Percentiles rank a stretch among this genome's conserved stretches.
phyloP scores from a whole-genome alignment of 1,284 basidiomycete genomes.

The Cystobasidiaceae sp. region DNA sequence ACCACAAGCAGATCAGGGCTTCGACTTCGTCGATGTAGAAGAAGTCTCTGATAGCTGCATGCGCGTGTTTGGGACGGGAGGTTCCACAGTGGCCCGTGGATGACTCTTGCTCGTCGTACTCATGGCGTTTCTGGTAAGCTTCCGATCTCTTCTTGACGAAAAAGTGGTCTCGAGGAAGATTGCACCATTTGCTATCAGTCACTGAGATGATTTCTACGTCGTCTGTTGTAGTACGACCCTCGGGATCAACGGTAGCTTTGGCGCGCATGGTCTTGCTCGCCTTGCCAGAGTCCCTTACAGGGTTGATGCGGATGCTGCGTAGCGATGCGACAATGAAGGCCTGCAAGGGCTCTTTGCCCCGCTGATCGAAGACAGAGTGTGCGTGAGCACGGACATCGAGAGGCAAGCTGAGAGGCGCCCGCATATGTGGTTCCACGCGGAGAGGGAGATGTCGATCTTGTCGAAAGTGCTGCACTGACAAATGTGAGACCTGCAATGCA shows the following conservation, averaged over 20 bases:
- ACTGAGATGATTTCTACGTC: slow-evolving; percentile 31
- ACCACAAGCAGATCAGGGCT: slow-evolving; percentile 45
- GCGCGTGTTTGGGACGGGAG: slow-evolving; percentile 24
- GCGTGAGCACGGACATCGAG: slow-evolving; percentile 61
- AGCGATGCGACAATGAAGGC: slow-evolving; percentile 46
- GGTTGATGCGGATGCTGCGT: slow-evolving; percentile 44
- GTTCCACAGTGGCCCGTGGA: too few species aligned
- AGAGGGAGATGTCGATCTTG: slow-evolving; percentile 52
- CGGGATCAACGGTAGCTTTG: not conserved
- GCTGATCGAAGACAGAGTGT: slow-evolving; percentile 46
- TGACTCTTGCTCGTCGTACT: too few species aligned
- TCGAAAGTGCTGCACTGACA: slow-evolving; percentile 59
- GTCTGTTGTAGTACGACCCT: slow-evolving; percentile 27
- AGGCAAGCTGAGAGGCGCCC: slow-evolving; percentile 54
- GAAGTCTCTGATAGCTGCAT: slow-evolving; percentile 35
- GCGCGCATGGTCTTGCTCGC: slow-evolving; percentile 40
- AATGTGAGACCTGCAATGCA: slow-evolving; percentile 55
- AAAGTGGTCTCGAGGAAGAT: slow-evolving; percentile 36
- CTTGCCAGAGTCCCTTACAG: slow-evolving; percentile 45
- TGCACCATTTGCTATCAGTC: slow-evolving; percentile 31
- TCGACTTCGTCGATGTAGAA: slow-evolving; percentile 45
- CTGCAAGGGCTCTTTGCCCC: slow-evolving; percentile 49
- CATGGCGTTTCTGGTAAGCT: too few species aligned
- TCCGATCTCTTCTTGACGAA: not conserved
- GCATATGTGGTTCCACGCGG: slow-evolving; percentile 50